Evolutionary conservation across 306 rosid genomes (phyloP), one percentile per base, ranked within the genome.

Genomic region (Vigna angularis): DNA sequence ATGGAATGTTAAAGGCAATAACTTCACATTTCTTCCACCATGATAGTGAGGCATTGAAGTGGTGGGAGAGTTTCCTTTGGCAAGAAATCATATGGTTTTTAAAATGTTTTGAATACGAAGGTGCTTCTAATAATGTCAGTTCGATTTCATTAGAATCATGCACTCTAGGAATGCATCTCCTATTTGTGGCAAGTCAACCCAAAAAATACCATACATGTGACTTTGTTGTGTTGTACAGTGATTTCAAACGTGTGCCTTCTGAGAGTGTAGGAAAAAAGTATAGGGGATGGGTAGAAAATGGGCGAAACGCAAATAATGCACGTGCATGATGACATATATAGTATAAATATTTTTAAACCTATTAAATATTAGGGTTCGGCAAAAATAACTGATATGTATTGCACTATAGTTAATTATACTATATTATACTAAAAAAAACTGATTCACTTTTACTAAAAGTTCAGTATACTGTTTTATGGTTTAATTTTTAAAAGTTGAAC

Each of bases 1-100:
- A 73, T 70, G 83, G 58, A 85, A 83, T 73, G 66, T 61, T 51
- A 8, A 57, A 59, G 75, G 68, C 74, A 63, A 51, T 59, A 42
- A 56, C 55, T 64, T 72, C 55, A 77, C 48, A 82, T 82, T 51
- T 57, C 53, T 18, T 73, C 81, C 76, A 83, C 73, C 76, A 57
- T 52, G 81, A 81, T 18, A 18, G 81, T 67, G 80, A 68, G 49
- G 69, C 77, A 52, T 62, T 68, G 65, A 68, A 72, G 74, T 76
- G 59, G 70, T 70, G 71, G 74, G 58, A 40, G 52, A 66, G 47
- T 72, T 67, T 73, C 66, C 69, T 76, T 83, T 72, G 75, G 4
- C 44, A 2, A 74, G 9, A 40, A 79, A 77, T 83, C 53, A 80
- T 81, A 72, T 16, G 81, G 68, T 47, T 59, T 81, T 78, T 30